Evolutionary conservation across 345 rosid genomes (phyloP).

Genomic region (Gossypium thurberi): DNA sequence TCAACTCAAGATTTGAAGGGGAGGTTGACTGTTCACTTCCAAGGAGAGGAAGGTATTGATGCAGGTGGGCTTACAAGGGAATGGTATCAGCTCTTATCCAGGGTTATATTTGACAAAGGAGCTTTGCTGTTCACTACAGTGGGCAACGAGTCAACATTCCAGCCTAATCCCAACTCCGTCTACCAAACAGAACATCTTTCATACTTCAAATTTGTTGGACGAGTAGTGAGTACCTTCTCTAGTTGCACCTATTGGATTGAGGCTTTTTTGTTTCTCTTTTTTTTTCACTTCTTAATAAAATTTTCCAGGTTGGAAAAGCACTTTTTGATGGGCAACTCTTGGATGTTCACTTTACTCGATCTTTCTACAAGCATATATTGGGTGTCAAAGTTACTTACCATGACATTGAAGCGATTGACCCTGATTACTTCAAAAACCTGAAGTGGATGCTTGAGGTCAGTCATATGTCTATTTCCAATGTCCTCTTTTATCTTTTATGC

Average conservation of each 20-base stretch:
- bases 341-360: conserved; percentile 96
- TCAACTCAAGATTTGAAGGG: conserved; percentile 84
- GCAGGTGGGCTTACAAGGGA: conserved; percentile 99
- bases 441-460: conserved; percentile 99
- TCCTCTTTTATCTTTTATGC: background rate
- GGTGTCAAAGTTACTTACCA: conserved; percentile 88
- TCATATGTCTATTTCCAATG: background rate
- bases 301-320: conserved; percentile 88
- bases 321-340: conserved; percentile 89
- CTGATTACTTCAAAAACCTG: conserved; percentile 72
- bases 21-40: conserved; percentile 86
- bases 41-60: conserved; percentile 98
- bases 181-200: conserved; percentile 97
- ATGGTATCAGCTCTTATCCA: conserved; percentile 94
- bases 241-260: conserved; percentile 3
- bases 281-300: conserved; percentile 9
- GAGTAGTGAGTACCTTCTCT: conserved; percentile 64
- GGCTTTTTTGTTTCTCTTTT: background rate
- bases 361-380: conserved; percentile 92
- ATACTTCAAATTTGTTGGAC: conserved; percentile 93
- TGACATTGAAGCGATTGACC: conserved; percentile 98
- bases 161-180: conserved; percentile 95
- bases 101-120: conserved; percentile 45
- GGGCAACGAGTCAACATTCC: conserved; percentile 96
- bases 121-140: conserved; percentile 81